Base-by-base conservation (phyloP, 2,329 filamentous ascomycete species). In the Trichoderma koningii region DNA sequence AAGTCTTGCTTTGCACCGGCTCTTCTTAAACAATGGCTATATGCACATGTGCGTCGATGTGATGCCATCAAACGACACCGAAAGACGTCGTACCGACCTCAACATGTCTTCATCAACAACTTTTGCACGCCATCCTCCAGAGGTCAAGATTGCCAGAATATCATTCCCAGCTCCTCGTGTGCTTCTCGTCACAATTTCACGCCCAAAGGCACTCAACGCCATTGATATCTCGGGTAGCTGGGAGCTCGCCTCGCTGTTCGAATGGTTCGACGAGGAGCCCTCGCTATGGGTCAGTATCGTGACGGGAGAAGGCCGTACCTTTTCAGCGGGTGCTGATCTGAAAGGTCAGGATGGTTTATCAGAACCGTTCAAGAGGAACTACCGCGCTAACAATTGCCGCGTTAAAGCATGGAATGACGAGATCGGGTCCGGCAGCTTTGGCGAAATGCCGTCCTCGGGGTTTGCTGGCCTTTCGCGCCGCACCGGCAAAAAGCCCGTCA, bases 401-500 rank as follows among this genome's bases (percentile, higher is more conserved):
- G 7, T 28, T 41, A 1, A 51, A 51, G 47, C 38, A 17, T 50
- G 44, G 44, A 60, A 60, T 30, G 84, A 84, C 68, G 79, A 66
- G 44, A 42, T 63, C 23, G 78, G 77, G 69, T 68, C 55, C 9
- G 44, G 44, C 23, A 48, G 44, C n/a, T 21, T 59, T 15, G 5
- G 15, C 26, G 55, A 59, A n/a, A 23, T 44, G 44, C 55, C 55
- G 5, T 15, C 55, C 21, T 59, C 55, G 0, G 86, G 85, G 0
- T 74, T 74, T 63, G 71, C 67, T 63, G 86, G 84, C 0, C 71
- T 89, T 15, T 85, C 82, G 47, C 77, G 82, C 47, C 77, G 87
- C 14, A 74, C 74, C 14, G 86, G 87, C 0, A 87, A 85, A 76
- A 87, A 87, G 73, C 85, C 85, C 1, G 78, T 87, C 52, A 84